Evolutionary conservation across 495 filamentous ascomycete species (phyloP).

Genomic region (Viridothelium virens): DNA sequence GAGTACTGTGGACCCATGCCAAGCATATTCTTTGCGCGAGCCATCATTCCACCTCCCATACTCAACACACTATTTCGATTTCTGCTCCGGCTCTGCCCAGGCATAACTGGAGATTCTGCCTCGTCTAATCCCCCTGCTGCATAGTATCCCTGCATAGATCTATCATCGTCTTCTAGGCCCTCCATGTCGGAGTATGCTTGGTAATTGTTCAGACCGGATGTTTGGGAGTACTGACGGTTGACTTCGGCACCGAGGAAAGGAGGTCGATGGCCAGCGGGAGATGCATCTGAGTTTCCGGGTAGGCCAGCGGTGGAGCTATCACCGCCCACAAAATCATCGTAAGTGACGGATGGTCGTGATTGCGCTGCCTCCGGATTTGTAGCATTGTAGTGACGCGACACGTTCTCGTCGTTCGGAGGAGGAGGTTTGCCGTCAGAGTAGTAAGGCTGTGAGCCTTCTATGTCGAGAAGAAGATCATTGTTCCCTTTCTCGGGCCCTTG

Average conservation of each 20-base stretch:
- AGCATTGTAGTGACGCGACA: conserved; percentile 60
- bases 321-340: conserved; percentile 86
- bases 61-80: conserved; percentile 82
- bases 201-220: conserved; percentile 76
- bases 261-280: conserved; percentile 33
- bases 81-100: conserved; percentile 49
- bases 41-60: conserved; percentile 78
- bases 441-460: conserved; percentile 58
- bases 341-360: conserved; percentile 77
- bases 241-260: conserved; percentile 26
- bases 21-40: conserved; percentile 78
- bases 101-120: conserved; percentile 40
- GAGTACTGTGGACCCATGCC: conserved; percentile 90
- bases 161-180: conserved; percentile 68
- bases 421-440: conserved; percentile 67
- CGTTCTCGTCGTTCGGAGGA: conserved; percentile 67
- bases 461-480: conserved; percentile 65
- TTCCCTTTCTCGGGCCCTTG: conserved; percentile 33
- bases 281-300: conserved; percentile 44
- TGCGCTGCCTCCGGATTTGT: conserved; percentile 55
- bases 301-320: conserved; percentile 40
- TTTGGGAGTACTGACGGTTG: conserved; percentile 67
- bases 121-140: conserved; percentile 54
- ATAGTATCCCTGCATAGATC: conserved; percentile 57
- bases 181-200: conserved; percentile 82